Conservation (phyloP, 2,329 filamentous ascomycete species). For the Neonectria hederae region DNA sequence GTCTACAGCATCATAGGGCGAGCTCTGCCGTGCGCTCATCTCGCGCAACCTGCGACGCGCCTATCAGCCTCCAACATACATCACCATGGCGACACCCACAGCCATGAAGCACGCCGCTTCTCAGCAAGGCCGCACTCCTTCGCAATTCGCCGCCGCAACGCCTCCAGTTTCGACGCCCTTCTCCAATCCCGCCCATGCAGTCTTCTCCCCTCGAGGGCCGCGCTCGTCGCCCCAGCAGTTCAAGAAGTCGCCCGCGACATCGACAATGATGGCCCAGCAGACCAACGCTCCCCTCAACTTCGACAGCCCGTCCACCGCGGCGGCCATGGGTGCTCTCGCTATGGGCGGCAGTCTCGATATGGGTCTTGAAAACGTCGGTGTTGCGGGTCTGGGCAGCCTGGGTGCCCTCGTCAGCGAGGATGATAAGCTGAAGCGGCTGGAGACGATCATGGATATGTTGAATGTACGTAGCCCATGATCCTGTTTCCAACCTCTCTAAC, state of each 20-base stretch:
- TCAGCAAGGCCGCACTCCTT: constrained; percentile 57
- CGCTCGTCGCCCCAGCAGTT: constrained; percentile 71
- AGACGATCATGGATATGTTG: constrained; percentile 60
- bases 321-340: constrained; percentile 66
- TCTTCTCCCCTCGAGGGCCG: constrained; percentile 66
- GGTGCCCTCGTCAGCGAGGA: constrained; percentile 58
- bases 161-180: constrained; percentile 75
- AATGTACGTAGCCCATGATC: constrained; percentile 50
- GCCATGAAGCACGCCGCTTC: constrained; percentile 57
- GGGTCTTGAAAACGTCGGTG: constrained; percentile 60
- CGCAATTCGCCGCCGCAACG: constrained; percentile 65
- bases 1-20: constrained; percentile 1
- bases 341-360: constrained; percentile 63
- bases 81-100: constrained; percentile 60
- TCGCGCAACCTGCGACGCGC: constrained; percentile 14
- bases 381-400: constrained; percentile 57
- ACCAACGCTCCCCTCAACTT: constrained; percentile 63
- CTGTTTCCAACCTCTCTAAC: constrained; percentile 10
- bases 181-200: constrained; percentile 65
- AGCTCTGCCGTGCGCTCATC: constrained; percentile 16
- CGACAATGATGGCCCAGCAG: constrained; percentile 58
- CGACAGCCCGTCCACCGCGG: constrained; percentile 71
- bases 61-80: constrained; percentile 2
- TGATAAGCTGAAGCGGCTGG: constrained; percentile 64
- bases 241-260: constrained; percentile 69